A percentile compares a stretch with the other conserved stretches of the same genome.
Evolutionary conservation across 108 stramenopile genomes (phyloP).

Genomic region (Skeletonema marinoi): DNA sequence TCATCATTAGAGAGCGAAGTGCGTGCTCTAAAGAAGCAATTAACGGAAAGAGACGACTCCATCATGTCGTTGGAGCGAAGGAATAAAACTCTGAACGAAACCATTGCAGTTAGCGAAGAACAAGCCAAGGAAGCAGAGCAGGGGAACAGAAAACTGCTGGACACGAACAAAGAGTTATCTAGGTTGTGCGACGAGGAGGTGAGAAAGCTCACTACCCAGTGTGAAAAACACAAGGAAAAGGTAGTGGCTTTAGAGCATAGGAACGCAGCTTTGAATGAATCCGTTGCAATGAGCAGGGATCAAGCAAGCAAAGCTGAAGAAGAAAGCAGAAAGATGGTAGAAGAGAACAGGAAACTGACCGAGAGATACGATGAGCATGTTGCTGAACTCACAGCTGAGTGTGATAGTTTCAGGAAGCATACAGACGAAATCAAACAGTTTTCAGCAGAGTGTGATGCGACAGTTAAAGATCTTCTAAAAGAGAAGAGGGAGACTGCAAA

Average conservation of each 20-base stretch:
- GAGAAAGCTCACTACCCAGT: background rate
- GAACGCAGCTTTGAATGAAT: background rate
- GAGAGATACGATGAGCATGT: background rate
- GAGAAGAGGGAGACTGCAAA: slow-evolving; percentile 12
- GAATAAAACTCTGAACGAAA: slow-evolving; percentile 20
- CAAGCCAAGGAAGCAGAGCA: slow-evolving; percentile 13
- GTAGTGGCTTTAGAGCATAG: background rate
- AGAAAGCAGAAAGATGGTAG: background rate
- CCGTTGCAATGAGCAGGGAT: background rate
- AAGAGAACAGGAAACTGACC: background rate
- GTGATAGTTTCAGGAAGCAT: background rate
- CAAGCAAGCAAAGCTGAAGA: background rate
- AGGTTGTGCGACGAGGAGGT: background rate
- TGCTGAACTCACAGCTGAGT: background rate
- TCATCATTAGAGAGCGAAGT: slow-evolving; percentile 33
- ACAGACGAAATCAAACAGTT: background rate
- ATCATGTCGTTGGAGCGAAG: slow-evolving; percentile 21
- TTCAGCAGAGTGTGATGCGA: background rate
- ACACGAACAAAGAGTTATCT: background rate
- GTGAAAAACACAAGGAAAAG: background rate
- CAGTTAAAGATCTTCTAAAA: background rate
- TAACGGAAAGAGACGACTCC: slow-evolving; percentile 30
- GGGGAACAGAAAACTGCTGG: slow-evolving; percentile 6
- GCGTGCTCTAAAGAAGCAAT: slow-evolving; percentile 13
- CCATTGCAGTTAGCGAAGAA: slow-evolving; percentile 3